Conservation (phyloP, 2,329 filamentous ascomycete genomes). For the Trichophyton rubrum region DNA sequence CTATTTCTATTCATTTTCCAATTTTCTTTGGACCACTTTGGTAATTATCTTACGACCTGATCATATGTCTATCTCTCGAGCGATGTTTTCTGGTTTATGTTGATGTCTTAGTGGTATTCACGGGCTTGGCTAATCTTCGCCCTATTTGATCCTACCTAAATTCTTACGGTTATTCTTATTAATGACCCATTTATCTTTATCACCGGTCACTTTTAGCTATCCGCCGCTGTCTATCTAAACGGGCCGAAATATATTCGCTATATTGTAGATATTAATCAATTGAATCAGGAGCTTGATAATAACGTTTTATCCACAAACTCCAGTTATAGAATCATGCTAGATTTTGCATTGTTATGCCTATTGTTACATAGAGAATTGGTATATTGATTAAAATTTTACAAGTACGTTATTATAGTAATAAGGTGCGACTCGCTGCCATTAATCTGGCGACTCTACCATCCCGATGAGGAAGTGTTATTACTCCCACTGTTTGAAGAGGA, state of each 20-base stretch:
- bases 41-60: background rate
- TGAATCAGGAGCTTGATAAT: too few relatives aligned
- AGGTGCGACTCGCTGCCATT: background rate
- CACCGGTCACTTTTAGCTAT: background rate
- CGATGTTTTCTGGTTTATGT: background rate
- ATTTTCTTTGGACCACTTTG: background rate
- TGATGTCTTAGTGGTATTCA: background rate
- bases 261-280: too few relatives aligned
- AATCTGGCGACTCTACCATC: slow-evolving; percentile 4
- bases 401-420: too few relatives aligned
- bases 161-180: background rate
- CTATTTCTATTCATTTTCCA: background rate
- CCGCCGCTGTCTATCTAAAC: too few relatives aligned
- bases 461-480: slow-evolving; percentile 7
- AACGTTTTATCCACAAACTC: too few relatives aligned
- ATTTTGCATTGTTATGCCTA: too few relatives aligned
- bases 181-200: background rate
- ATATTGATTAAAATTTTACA: too few relatives aligned
- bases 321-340: too few relatives aligned
- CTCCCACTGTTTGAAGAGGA: background rate
- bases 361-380: too few relatives aligned
- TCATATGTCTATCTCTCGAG: background rate
- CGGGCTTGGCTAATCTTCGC: background rate
- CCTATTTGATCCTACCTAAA: background rate
- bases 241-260: too few relatives aligned